Base-by-base conservation (phyloP, 345 rosid genomes). In the Orychophragmus violaceus region DNA sequence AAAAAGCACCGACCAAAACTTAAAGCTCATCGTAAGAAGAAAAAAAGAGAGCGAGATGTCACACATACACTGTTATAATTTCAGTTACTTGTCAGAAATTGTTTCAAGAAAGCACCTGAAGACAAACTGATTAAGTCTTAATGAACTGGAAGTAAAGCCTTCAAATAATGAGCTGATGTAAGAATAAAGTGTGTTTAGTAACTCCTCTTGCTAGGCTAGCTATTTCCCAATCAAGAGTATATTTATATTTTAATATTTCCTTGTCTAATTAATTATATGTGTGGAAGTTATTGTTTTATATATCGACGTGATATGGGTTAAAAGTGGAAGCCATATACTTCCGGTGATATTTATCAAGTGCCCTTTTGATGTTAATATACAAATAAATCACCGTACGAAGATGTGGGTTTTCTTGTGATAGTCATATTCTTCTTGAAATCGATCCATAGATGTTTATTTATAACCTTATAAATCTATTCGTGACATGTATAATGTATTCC, bases 1-100 rank as follows among this genome's bases (percentile, higher is more conserved):
- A 27, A 64, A 72, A 72, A 37, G 71, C 66, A 72, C 76, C 71
- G 76, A 64, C 76, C 71, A 72, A 28, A 46, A 72, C 35, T 72
- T 56, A 36, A 64, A 25, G 65, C 51, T 64, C 58, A 46, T 63
- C 64, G 64, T 69, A 69, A 59, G 10, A 5, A 57, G 22, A 28
- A 45, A 18, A 18, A 18, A 21, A 42, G 12, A 29, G n/a, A 29
- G 30, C 25, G 6, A 37, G 39, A 70, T 22, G 48, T 42, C 35
- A 32, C 36, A 21, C 8, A 44, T 27, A 44, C 62, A 16, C 56
- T 16, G 41, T 19, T 62, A 62, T 54, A 54, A 5, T 25, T 54
- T 54, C 69, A 54, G 75, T 71, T 71, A 71, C 75, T 62, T 63
- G 39, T 46, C 54, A 0, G 36, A 6, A 8, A 39, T 22, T 39